Evolutionary conservation across 1,139 yeast species (phyloP).

Genomic region (Ogataea hybrid): DNA sequence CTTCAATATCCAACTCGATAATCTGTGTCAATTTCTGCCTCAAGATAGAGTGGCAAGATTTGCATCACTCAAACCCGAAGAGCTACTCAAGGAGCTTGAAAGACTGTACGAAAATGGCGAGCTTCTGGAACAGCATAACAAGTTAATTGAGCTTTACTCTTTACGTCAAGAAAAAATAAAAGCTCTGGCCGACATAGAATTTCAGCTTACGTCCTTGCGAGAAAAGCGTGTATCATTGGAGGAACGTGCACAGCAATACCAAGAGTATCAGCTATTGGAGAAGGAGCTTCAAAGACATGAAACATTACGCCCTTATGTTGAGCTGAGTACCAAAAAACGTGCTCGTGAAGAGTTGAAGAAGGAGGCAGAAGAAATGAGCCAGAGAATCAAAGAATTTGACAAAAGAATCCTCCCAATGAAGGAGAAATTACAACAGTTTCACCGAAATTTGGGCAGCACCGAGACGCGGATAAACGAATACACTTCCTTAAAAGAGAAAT

Average conservation of each 20-base stretch:
- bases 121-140: conserved; percentile 55
- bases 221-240: conserved; percentile 33
- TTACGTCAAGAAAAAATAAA: conserved; percentile 33
- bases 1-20: conserved; percentile 82
- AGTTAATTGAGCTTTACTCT: conserved; percentile 52
- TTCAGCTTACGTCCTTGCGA: conserved; percentile 34
- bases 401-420: conserved; percentile 40
- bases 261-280: conserved; percentile 37
- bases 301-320: conserved; percentile 60
- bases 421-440: conserved; percentile 16
- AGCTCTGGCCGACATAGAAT: conserved; percentile 35
- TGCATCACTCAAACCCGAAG: conserved; percentile 77
- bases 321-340: conserved; percentile 51
- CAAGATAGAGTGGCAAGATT: conserved; percentile 95
- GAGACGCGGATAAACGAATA: conserved; percentile 12
- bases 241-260: conserved; percentile 29
- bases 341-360: conserved; percentile 41
- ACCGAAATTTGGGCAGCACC: conserved; percentile 17
- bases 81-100: conserved; percentile 72
- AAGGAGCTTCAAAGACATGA: conserved; percentile 48
- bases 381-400: conserved; percentile 24
- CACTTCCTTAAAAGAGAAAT: conserved; percentile 6
- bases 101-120: conserved; percentile 71
- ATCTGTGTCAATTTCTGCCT: conserved; percentile 90
- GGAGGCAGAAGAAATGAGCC: conserved; percentile 35